Evolutionary conservation across 257 asterid species (phyloP), one percentile per base, ranked within the genome.

Genomic region (Fraxinus cuspidata): DNA sequence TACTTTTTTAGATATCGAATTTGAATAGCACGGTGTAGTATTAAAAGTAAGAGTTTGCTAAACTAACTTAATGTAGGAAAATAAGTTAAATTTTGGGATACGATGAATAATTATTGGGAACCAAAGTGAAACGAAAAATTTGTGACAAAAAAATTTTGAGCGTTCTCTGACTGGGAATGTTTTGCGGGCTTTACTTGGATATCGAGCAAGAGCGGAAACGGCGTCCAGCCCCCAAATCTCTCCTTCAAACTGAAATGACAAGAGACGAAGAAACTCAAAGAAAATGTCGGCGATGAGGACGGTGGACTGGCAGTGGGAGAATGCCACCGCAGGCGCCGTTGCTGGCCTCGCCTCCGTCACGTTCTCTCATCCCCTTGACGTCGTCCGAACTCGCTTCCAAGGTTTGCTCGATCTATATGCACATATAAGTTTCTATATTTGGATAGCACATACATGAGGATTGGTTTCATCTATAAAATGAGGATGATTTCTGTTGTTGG

Each of bases 321-420:
- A 93, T 84, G 98, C 99, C 84, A 84, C 84, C 56, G 99, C 99
- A 78, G 99, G 98, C 40, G 87, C 98, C 81, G 82, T 86, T 31
- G 97, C 98, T 31, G 98, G 98, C 40, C 85, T 96, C 53, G 94
- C 97, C 81, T 92, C 97, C 63, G 97, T 85, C 86, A 71, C 91
- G 75, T 90, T 90, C 82, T 75, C 96, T 78, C 99, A 93, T 75
- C 98, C 99, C 2, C 95, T 95, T 79, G 98, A 96, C 88, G 98
- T 95, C 83, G 86, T 96, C 74, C 99, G 97, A 66, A 96, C 98
- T 19, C 87, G 98, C 83, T 96, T 96, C 85, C 98, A 96, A 88
- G 97, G 97, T 91, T n/a, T 27, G 13, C 31, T 2, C 31, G 2
- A 18, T 40, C 7, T 76, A 18, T 69, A 5, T 23, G 51, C 73